phyloP scores from a whole-genome alignment of 169 alveolate species.

The Plasmodium coatneyi region DNA sequence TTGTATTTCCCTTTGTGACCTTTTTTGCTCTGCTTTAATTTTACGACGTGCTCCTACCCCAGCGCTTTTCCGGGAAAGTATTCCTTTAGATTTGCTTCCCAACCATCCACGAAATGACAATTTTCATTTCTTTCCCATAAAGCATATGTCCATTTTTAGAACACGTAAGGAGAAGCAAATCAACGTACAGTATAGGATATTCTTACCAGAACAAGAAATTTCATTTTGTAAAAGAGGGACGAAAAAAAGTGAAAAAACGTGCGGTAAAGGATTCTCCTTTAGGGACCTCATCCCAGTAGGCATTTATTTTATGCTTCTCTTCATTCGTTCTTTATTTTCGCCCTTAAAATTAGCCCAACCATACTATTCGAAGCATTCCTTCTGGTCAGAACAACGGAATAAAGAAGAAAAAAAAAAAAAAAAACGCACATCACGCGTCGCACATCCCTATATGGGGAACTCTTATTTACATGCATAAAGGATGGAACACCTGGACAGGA shows the following conservation, averaged over 20 bases:
- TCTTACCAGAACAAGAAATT: not conserved
- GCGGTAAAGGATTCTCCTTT: not conserved
- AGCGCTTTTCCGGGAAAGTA: not conserved
- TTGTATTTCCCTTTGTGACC: not conserved
- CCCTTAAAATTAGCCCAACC: not conserved
- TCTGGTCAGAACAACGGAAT: not conserved
- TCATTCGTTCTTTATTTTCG: not conserved
- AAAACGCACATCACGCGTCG: not conserved
- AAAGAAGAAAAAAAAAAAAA: not conserved
- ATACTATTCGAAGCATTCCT: not conserved
- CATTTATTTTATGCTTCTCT: not conserved
- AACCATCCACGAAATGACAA: not conserved
- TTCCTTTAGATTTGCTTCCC: not conserved
- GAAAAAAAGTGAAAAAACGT: not conserved
- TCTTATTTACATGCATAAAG: not conserved
- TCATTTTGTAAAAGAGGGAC: not conserved
- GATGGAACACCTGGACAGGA: not conserved
- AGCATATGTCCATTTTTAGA: not conserved
- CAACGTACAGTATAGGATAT: not conserved
- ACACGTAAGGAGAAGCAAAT: not conserved
- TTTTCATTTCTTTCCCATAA: not conserved
- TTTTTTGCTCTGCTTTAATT: not conserved
- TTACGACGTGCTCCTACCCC: not conserved
- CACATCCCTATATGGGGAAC: not conserved
- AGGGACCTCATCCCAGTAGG: not conserved